Base-by-base conservation (phyloP, 345 rosid genomes). In the Corchorus olitorius region DNA sequence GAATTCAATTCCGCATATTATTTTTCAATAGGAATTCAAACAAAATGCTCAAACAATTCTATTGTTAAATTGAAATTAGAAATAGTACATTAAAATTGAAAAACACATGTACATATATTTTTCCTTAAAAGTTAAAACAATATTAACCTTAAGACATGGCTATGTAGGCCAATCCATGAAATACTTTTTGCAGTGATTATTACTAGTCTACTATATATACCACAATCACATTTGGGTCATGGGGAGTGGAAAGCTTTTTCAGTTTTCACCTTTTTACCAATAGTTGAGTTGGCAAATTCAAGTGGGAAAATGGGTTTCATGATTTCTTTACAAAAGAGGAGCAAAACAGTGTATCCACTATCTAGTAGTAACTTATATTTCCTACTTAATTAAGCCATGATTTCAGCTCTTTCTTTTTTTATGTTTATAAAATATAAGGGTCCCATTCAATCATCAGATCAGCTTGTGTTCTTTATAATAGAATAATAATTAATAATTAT, bases 381-480 rank as follows among this genome's bases (percentile, higher is more conserved):
- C 39, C 70, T 11, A 65, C 71, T 46, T 66, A 46, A 48, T 68
- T 8, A 48, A 68, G 56, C 43, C 72, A 49, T 68, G 72, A 48
- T 48, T 68, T 68, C 55, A 66, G 2, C 20, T 16, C 8, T 6
- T 16, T 14, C 19, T 49, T 49, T 49, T 14, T 15, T 15, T 16
- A 14, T 13, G 15, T 4, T 3, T 27, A 27, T 27, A 27, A 27
- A 0, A 0, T 27, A 27, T 27, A 4, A 1, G 4, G 54, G 54
- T 14, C 54, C 50, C 54, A 50, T 50, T 50, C 54, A 14, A 50
- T 50, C 14, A 50, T 50, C 14, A 50, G 54, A 50, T 50, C 54
- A 50, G 17, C 54, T 13, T 50, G 16, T 9, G 16, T 49, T 49
- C 13, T 12, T 12, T 12, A 39, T 49, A 10, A 49, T 49, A 63